Evolutionary conservation across 1,139 yeast genomes (phyloP), one percentile per base, ranked within the genome.

Genomic region (Diutina scorzettiae): DNA sequence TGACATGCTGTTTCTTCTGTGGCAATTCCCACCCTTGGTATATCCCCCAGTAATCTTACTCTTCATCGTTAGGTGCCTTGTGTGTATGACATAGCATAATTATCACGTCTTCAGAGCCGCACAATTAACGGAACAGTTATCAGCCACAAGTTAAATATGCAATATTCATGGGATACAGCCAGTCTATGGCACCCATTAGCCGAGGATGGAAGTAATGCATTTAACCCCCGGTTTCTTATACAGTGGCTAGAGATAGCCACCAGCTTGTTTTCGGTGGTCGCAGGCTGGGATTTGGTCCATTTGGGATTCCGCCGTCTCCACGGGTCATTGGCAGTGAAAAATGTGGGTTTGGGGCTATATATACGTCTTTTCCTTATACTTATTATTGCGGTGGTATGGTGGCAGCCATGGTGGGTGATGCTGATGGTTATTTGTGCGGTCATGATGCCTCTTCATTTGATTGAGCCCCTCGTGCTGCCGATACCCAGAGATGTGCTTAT

Each of bases 161-260:
- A n/a, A 7, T 32, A n/a, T 19, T 5, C 5, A 4, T 32, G 37
- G 37, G 37, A 32, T 9, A 2, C 20, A 5, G 2, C 27, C n/a
- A 19, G 21, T n/a, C 25, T 32, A 20, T 32, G 37, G 37, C 25
- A 32, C 9, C 37, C 37, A 20, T 17, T 32, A 9, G 37, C 37
- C 11, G 17, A 20, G 7, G 37, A 32, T 20, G 37, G 37, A 11
- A 12, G 25, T 17, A 32, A 32, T 20, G 37, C 37, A n/a, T 32
- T 32, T 12, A 32, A 32, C 24, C 37, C 16, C 14, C 14, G 16
- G 21, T 32, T 32, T 25, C 21, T 32, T n/a, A 19, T 32, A 16
- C 25, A 32, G 17, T 32, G 37, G 37, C 25, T 32, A 9, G 8
- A 18, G 4, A 20, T 32, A 11, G 37, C 12, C 17, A 20, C 17